A percentile compares a stretch with the other conserved stretches of the same genome.
These are phyloP conservation scores for Moringa oleifera DNA, from an alignment of 345 rosid genomes.

Conservation along the genomic window DNA sequence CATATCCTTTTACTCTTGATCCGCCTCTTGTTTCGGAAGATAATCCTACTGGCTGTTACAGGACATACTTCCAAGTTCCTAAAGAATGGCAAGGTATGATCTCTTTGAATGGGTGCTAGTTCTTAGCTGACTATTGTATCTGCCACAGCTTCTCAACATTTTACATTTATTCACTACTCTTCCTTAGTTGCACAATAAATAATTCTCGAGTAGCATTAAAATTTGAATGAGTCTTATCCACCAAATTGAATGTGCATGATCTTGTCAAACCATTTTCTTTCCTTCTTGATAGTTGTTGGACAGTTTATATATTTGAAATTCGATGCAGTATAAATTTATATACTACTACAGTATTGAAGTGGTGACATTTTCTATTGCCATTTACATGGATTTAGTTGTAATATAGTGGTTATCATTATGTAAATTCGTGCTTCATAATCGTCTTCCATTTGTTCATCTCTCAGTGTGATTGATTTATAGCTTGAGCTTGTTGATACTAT, in stretches of 20 bases:
- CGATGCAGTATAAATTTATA: neutral
- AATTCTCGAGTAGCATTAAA: no score
- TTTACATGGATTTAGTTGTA: neutral
- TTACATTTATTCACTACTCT: no score
- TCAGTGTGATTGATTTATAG: neutral
- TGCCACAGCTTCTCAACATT: slow-evolving; percentile 3
- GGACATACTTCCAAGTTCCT: slow-evolving; percentile 78
- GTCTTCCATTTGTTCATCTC: neutral
- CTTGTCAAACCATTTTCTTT: neutral
- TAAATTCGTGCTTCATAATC: neutral
- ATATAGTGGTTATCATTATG: neutral
- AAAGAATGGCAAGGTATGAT: slow-evolving; percentile 78
- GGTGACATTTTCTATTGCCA: no score
- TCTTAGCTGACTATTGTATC: slow-evolving; percentile 7
- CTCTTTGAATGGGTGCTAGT: slow-evolving; percentile 2
- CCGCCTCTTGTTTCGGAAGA: slow-evolving; percentile 79
- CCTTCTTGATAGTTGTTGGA: neutral
- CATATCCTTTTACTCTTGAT: slow-evolving; percentile 70
- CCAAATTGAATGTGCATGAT: neutral
- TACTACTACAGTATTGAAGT: no score
- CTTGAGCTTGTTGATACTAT: neutral
- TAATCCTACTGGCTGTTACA: slow-evolving; percentile 93
- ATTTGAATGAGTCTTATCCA: neutral
- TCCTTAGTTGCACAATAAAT: no score
- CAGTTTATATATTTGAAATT: neutral